Conservation (phyloP, 78 protist species). For the slime mould (Dictyostelium discoideum) region dicty_2.7 NC_007088.5:5703501-5704000, state of each 20-base stretch:
- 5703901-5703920: not conserved
- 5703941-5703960: constrained; percentile 5
- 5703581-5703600: not conserved
- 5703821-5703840: not conserved
- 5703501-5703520: not conserved
- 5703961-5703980: not conserved
- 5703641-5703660: not conserved
- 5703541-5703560: not conserved
- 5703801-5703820: not conserved
- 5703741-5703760: not conserved
- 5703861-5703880: not conserved
- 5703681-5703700: not conserved
- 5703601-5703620: not conserved
- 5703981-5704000: not conserved
- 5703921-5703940: not conserved
- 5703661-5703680: not conserved
- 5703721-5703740: constrained; percentile 3
- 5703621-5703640: not conserved
- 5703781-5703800: not conserved
- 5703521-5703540: not conserved
- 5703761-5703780: constrained; percentile 5
- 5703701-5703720: not conserved
- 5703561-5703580: not conserved
- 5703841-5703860: not conserved
- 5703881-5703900: not conserved